phyloP scores from a whole-genome alignment of 257 asterid genomes.

The Rubia yunnanensis region DNA sequence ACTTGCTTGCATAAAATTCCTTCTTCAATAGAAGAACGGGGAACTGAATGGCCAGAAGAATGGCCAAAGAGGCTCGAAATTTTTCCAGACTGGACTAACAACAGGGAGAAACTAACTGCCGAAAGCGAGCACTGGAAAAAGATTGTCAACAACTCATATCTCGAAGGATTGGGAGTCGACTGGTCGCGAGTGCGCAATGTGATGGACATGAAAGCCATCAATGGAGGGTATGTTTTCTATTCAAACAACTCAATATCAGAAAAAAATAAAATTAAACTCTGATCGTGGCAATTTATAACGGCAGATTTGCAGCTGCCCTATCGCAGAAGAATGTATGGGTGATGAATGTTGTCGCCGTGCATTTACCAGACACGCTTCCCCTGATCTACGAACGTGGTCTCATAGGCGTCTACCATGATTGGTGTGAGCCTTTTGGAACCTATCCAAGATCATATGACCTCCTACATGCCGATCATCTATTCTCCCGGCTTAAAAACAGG shows the following conservation, averaged over 20 bases:
- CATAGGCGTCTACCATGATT: constrained; percentile 78
- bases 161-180: constrained; percentile 69
- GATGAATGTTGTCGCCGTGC: constrained; percentile 80
- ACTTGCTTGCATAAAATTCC: constrained; percentile 67
- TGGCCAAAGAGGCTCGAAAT: constrained; percentile 89
- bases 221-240: constrained; percentile 66
- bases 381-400: constrained; percentile 85
- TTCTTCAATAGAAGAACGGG: constrained; percentile 77
- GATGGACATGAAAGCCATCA: constrained; percentile 95
- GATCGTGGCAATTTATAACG: constrained; percentile 4
- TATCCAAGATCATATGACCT: constrained; percentile 95
- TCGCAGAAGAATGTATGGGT: constrained; percentile 66
- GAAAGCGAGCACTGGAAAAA: constrained; percentile 78
- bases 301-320: constrained; percentile 95
- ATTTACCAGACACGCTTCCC: constrained; percentile 90
- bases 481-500: constrained; percentile 94
- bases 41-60: constrained; percentile 95
- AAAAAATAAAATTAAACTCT: background rate
- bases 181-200: constrained; percentile 74
- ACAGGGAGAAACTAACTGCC: constrained; percentile 54
- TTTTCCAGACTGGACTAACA: constrained; percentile 82
- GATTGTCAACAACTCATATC: constrained; percentile 70
- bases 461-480: constrained; percentile 94
- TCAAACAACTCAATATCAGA: background rate
- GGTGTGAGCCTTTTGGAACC: constrained; percentile 92